phyloP scores from a whole-genome alignment of 2,329 filamentous ascomycete species.

The Aspergillus sp. region DNA sequence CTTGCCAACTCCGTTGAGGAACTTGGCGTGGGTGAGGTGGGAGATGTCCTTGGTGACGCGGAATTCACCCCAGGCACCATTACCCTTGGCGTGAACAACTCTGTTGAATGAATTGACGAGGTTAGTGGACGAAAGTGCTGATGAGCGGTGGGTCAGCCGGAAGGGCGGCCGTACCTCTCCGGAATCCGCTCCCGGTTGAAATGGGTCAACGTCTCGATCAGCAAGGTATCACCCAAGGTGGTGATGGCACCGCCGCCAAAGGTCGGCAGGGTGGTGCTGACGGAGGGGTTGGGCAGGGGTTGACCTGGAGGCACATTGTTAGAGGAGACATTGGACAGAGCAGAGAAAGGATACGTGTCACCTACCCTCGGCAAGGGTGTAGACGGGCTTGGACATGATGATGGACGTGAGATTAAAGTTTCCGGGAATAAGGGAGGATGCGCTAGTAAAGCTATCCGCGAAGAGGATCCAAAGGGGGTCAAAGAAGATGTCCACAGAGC shows the following conservation, averaged over 20 bases:
- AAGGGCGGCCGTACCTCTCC: neutral
- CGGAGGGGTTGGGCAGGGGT: neutral
- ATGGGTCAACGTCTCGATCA: constrained; percentile 9
- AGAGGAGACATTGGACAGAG: neutral
- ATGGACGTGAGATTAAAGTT: neutral
- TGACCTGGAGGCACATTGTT: neutral
- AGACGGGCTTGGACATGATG: constrained; percentile 9
- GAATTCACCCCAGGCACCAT: constrained; percentile 10
- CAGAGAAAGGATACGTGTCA: neutral
- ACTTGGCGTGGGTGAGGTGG: constrained; percentile 10
- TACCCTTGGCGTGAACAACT: constrained; percentile 9
- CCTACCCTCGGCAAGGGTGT: constrained; percentile 9
- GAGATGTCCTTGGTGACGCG: constrained; percentile 10
- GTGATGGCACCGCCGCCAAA: constrained; percentile 8
- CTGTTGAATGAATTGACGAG: neutral
- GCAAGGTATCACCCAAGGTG: constrained; percentile 7
- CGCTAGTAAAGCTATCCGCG: neutral
- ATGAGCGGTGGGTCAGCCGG: neutral
- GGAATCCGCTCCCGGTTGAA: constrained; percentile 9
- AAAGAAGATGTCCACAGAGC: neutral
- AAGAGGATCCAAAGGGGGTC: neutral
- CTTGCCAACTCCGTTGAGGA: constrained; percentile 6
- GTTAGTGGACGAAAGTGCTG: neutral
- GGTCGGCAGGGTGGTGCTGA: constrained; percentile 11
- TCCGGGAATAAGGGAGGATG: neutral